Evolutionary conservation across 2,329 filamentous ascomycete species (phyloP).

Genomic region (Atkinsonella texensis): DNA sequence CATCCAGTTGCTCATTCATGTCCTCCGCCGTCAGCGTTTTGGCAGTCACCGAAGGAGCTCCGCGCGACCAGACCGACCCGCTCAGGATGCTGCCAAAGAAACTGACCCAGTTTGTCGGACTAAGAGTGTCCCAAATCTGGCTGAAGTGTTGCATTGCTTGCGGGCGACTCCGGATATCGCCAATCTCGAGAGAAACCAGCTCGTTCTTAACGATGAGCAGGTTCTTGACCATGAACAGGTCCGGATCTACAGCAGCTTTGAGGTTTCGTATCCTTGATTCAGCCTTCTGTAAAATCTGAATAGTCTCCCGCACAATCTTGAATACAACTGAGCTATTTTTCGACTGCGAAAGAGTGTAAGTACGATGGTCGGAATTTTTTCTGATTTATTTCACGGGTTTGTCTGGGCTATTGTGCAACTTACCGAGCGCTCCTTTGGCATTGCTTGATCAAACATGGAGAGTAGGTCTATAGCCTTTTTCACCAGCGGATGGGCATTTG

Average conservation of each 20-base stretch:
- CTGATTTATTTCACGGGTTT: too few species aligned
- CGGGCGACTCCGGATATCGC: slow-evolving; percentile 43
- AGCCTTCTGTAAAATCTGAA: slow-evolving; percentile 66
- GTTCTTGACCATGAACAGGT: slow-evolving; percentile 91
- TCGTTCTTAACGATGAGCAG: slow-evolving; percentile 92
- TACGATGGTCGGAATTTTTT: not conserved
- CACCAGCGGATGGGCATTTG: slow-evolving; percentile 46
- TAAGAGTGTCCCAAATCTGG: slow-evolving; percentile 53
- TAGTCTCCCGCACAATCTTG: slow-evolving; percentile 80
- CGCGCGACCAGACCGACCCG: slow-evolving; percentile 37
- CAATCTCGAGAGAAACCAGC: slow-evolving; percentile 91
- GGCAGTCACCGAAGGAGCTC: slow-evolving; percentile 22
- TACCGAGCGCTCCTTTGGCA: slow-evolving; percentile 52
- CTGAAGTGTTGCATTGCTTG: slow-evolving; percentile 46
- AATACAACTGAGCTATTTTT: slow-evolving; percentile 45
- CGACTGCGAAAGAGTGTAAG: slow-evolving; percentile 9
- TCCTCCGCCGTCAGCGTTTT: slow-evolving; percentile 38
- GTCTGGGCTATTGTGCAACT: slow-evolving; percentile 16
- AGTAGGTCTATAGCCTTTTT: slow-evolving; percentile 47
- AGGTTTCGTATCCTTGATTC: slow-evolving; percentile 57
- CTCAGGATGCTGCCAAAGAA: slow-evolving; percentile 47
- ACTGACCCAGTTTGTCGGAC: slow-evolving; percentile 44
- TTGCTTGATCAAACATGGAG: slow-evolving; percentile 49
- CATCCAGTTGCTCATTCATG: slow-evolving; percentile 53
- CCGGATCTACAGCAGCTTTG: slow-evolving; percentile 52